phyloP scores from a whole-genome alignment of 2,329 filamentous ascomycete genomes.

The Hypoxylon sp. region DNA sequence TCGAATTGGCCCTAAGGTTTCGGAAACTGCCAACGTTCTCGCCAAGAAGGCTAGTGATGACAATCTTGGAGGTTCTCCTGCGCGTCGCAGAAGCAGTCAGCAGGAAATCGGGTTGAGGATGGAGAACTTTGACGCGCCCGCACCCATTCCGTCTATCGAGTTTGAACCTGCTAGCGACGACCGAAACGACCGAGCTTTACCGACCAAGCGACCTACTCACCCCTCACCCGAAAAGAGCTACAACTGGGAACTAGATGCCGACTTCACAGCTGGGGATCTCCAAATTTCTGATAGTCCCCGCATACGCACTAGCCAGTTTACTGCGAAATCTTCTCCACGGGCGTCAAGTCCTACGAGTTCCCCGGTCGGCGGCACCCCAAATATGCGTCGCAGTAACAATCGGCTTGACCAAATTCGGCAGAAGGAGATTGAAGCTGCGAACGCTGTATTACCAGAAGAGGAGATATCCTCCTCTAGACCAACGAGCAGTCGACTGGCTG shows the following conservation, averaged over 20 bases:
- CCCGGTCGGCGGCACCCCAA: conserved; percentile 30
- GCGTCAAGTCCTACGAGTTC: conserved; percentile 21
- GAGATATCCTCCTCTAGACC: conserved; percentile 37
- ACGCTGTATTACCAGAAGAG: conserved; percentile 47
- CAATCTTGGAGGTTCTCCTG: conserved; percentile 52
- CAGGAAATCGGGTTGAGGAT: conserved; percentile 38
- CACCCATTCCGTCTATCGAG: conserved; percentile 50
- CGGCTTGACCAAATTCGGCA: conserved; percentile 57
- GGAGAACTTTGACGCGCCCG: conserved; percentile 27
- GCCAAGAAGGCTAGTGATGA: conserved; percentile 56
- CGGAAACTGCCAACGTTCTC: conserved; percentile 55
- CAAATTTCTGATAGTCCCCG: conserved; percentile 71
- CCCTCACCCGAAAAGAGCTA: conserved; percentile 67
- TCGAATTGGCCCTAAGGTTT: conserved; percentile 55
- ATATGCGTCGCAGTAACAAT: conserved; percentile 54
- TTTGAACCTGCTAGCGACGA: conserved; percentile 45
- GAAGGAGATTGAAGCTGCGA: conserved; percentile 54
- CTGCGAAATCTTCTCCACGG: conserved; percentile 32
- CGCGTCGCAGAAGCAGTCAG: conserved; percentile 43
- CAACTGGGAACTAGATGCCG: conserved; percentile 70
- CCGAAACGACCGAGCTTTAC: conserved; percentile 47
- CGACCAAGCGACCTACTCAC: conserved; percentile 32
- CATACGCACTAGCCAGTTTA: conserved; percentile 58
- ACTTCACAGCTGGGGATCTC: conserved; percentile 70
- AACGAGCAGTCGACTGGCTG: conserved; percentile 64